Conservation (phyloP, 163 green algal genomes). For the Smithsoniella earleae region DNA sequence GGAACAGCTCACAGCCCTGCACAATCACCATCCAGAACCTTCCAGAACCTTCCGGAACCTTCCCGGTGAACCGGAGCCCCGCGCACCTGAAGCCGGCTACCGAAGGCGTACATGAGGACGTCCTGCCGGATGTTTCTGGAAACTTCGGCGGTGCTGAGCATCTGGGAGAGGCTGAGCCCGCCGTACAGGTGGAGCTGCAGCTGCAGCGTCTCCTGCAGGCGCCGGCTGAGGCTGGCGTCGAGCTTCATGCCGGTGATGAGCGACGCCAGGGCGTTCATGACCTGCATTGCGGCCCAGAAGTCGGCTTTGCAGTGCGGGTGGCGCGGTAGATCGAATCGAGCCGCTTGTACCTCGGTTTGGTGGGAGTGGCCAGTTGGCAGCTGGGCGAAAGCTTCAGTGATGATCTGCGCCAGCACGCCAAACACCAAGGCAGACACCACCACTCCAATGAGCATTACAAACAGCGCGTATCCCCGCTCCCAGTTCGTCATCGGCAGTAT, state of each 20-base stretch:
- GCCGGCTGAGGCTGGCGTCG: neutral
- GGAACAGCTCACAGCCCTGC: slow-evolving; percentile 14
- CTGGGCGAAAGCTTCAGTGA: slow-evolving; percentile 3
- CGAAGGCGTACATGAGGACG: slow-evolving; percentile 13
- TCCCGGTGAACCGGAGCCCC: neutral
- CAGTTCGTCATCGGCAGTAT: slow-evolving; percentile 30
- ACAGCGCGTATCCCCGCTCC: slow-evolving; percentile 24
- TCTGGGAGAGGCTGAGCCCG: neutral
- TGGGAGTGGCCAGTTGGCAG: neutral
- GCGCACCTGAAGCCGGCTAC: neutral
- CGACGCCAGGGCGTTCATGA: neutral
- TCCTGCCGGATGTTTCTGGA: slow-evolving; percentile 25
- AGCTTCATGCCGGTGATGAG: slow-evolving; percentile 2
- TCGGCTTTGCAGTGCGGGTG: neutral
- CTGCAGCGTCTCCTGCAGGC: neutral
- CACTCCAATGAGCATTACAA: slow-evolving; percentile 27
- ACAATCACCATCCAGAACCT: neutral
- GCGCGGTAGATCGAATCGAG: neutral
- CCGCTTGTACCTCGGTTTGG: slow-evolving; percentile 2
- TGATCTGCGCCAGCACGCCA: slow-evolving; percentile 19
- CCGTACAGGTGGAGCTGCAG: slow-evolving; percentile 14
- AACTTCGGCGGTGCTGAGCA: slow-evolving; percentile 7
- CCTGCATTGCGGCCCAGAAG: neutral
- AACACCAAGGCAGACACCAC: slow-evolving; percentile 20
- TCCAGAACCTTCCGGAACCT: neutral